Evolutionary conservation across 768 basidiomycete genomes (phyloP), one percentile per base, ranked within the genome.

Genomic region (Macrocybe gigantea): DNA sequence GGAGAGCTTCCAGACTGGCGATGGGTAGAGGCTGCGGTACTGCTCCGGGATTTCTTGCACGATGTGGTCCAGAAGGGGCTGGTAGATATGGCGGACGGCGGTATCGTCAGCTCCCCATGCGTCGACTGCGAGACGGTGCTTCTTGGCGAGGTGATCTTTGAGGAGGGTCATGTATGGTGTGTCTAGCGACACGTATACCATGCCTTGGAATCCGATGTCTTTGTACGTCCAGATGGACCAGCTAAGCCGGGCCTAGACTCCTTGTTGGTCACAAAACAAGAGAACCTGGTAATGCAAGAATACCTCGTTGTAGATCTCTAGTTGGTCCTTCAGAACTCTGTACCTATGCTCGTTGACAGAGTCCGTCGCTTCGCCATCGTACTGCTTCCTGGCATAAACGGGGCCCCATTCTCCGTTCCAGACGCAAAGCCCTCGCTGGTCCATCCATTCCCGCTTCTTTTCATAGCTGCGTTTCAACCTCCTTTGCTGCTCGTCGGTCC

Each of bases 201-300:
- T 88, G 34, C 88, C 88, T 66, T 88, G 85, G 74, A 84, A 85
- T n/a, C 86, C 86, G 55, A 87, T 85, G 56, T 88, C 85, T 56
- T 86, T 92, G 77, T 87, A 92, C 13, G 89, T 66, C 90, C 90
- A 92, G 68, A 91, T 92, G 0, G 83, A 82, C 88, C 87, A 90
- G 60, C 79, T 81, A 47, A 84, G 63, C 29, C 77, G 78, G 55
- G 80, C 81, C 80, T 83, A 47, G 14, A n/a, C 38, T 38, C 29
- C 44, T 22, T 5, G 45, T 41, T 41, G 10, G 45, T 38, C 30
- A 45, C 12, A 41, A 40, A 13, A 6, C n/a, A 15, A 36, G 1
- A 46, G 12, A 22, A n/a, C 12, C 12, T 45, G 47, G 29, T 48
- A 44, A 63, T 45, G 10, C 10, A 41, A 9, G 12, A 34, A 14